These are phyloP conservation scores for Diaporthe citriasiana DNA, from an alignment of 2,329 filamentous ascomycete genomes.

Conservation along the genomic window DNA sequence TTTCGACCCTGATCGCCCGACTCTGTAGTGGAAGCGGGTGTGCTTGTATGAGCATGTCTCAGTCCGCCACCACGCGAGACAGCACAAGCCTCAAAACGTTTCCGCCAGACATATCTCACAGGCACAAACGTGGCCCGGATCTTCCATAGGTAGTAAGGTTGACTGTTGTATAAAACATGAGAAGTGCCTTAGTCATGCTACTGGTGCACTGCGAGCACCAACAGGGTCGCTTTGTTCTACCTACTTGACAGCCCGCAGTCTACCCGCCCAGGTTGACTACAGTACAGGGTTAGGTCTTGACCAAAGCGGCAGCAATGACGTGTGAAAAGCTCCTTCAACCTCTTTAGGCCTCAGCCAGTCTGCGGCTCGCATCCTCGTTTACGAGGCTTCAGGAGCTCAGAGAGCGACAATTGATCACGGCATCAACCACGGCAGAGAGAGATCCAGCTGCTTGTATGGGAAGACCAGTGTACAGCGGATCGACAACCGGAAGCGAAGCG, in stretches of 20 bases:
- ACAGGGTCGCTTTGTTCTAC: background rate
- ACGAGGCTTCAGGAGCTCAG: conserved; percentile 2
- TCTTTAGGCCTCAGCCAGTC: conserved; percentile 1
- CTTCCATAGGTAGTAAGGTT: background rate
- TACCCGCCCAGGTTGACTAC: background rate
- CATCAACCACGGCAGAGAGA: background rate
- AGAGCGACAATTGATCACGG: background rate
- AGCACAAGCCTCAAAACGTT: conserved; percentile 1
- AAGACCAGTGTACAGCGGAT: background rate
- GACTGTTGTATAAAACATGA: background rate
- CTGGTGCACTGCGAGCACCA: background rate
- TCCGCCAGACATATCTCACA: background rate
- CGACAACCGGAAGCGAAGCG: background rate
- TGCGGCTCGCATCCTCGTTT: conserved; percentile 2
- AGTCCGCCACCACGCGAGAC: conserved; percentile 20
- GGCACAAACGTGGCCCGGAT: background rate
- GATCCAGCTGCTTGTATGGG: background rate
- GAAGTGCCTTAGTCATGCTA: background rate
- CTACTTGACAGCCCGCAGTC: background rate
- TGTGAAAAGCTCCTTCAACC: conserved; percentile 19
- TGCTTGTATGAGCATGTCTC: background rate
- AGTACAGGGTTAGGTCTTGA: conserved; percentile 14
- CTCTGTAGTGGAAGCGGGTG: background rate
- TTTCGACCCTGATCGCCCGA: background rate
- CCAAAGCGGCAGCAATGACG: background rate